These are phyloP conservation scores for Didymella lethalis DNA, from an alignment of 2,329 filamentous ascomycete genomes.

Conservation along the genomic window DNA sequence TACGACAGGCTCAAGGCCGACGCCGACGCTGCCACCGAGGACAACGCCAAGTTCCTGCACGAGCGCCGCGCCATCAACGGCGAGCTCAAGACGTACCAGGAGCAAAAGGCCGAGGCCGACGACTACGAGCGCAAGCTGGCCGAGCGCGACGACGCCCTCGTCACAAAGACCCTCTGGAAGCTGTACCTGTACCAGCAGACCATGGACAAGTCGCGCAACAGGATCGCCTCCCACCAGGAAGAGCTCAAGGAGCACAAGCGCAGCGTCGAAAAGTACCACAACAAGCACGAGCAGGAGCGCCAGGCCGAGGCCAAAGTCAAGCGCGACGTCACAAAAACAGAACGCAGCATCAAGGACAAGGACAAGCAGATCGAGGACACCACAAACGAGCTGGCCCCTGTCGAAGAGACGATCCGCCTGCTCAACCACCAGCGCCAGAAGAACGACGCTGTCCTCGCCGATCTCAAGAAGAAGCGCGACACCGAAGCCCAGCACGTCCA, in stretches of 20 bases:
- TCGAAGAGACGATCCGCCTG: conserved; percentile 87
- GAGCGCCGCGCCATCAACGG: conserved; percentile 93
- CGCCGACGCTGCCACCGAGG: conserved; percentile 84
- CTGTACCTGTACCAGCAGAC: conserved; percentile 92
- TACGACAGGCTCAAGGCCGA: conserved; percentile 91
- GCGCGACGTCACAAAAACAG: conserved; percentile 80
- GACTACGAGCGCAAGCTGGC: conserved; percentile 90
- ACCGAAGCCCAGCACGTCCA: conserved; percentile 72
- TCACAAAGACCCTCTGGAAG: conserved; percentile 96
- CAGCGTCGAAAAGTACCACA: conserved; percentile 84
- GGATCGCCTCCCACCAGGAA: conserved; percentile 93
- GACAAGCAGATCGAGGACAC: conserved; percentile 88
- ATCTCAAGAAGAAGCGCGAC: conserved; percentile 78
- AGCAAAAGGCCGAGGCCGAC: conserved; percentile 95
- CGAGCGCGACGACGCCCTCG: conserved; percentile 87
- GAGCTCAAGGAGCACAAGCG: conserved; percentile 92
- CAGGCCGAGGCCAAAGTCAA: conserved; percentile 81
- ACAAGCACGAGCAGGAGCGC: conserved; percentile 79
- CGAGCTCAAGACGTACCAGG: conserved; percentile 96
- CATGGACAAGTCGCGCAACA: conserved; percentile 88
- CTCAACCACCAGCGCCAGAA: conserved; percentile 74
- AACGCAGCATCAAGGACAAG: conserved; percentile 83
- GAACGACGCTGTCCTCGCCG: conserved; percentile 71
- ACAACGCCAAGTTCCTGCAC: conserved; percentile 87
- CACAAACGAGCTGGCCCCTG: conserved; percentile 83